Percentiles rank a stretch among this genome's conserved stretches.
Conservation (phyloP, 2,329 filamentous ascomycete genomes). For the Huntiella omanensis region DNA sequence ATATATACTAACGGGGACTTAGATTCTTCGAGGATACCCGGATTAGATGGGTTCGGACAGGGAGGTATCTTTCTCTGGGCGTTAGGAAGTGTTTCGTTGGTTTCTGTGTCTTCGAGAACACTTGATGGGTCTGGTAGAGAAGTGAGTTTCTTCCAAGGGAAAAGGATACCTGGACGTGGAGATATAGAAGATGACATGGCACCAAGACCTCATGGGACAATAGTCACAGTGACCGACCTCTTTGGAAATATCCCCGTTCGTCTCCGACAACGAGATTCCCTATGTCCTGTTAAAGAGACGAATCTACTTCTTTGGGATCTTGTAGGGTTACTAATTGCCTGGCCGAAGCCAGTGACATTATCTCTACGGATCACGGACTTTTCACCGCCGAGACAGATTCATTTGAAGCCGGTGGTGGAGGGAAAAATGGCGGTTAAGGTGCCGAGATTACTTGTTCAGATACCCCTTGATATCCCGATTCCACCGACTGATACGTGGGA, state of each 20-base stretch:
- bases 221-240: conserved; percentile 56
- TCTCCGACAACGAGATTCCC: conserved; percentile 53
- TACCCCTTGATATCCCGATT: conserved; percentile 33
- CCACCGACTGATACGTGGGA: conserved; percentile 45
- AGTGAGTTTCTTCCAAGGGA: not conserved
- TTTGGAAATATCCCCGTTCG: conserved; percentile 86
- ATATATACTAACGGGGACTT: not conserved
- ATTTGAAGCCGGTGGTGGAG: conserved; percentile 1
- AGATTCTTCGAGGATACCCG: not conserved
- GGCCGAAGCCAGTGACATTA: conserved; percentile 37
- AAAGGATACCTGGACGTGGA: not conserved
- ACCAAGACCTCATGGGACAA: conserved; percentile 44
- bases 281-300: conserved; percentile 43
- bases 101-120: conserved; percentile 33
- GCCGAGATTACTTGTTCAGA: conserved; percentile 43
- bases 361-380: conserved; percentile 14
- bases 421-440: conserved; percentile 13
- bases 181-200: not conserved
- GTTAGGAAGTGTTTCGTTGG: conserved; percentile 53
- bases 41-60: conserved; percentile 36
- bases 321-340: conserved; percentile 51
- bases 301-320: conserved; percentile 38
- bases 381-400: not conserved
- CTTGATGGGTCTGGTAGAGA: no score
- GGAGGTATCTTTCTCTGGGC: conserved; percentile 61